Evolutionary conservation across 2,329 filamentous ascomycete species (phyloP).

Genomic region (Talaromyces sp.): DNA sequence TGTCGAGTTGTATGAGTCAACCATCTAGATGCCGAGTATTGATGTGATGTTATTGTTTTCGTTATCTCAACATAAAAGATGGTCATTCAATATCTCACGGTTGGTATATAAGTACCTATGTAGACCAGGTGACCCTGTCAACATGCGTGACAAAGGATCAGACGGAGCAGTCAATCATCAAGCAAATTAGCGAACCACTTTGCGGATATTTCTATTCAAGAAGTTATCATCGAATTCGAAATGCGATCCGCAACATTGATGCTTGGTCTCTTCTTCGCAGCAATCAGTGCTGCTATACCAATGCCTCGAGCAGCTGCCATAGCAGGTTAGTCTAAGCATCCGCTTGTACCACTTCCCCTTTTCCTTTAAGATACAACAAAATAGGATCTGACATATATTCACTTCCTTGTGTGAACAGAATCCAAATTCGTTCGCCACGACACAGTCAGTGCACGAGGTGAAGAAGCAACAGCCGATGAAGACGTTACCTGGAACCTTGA

Average conservation of each 20-base stretch:
- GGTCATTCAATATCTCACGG: neutral
- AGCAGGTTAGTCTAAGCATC: neutral
- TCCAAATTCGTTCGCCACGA: neutral
- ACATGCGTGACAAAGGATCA: neutral
- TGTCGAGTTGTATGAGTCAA: neutral
- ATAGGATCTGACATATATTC: neutral
- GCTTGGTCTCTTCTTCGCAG: neutral
- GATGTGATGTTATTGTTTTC: neutral
- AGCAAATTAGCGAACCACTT: neutral
- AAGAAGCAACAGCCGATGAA: neutral
- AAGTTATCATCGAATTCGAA: neutral
- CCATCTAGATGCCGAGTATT: neutral
- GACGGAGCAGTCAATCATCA: neutral
- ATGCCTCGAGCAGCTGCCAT: neutral
- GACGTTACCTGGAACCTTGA: constrained; percentile 1
- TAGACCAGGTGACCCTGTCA: neutral
- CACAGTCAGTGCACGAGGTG: neutral
- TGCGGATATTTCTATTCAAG: neutral
- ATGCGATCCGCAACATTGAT: neutral
- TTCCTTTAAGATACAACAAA: neutral
- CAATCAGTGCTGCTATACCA: neutral
- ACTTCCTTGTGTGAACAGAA: neutral
- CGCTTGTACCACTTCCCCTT: neutral
- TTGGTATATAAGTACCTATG: no score
- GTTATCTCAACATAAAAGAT: neutral